phyloP scores from a whole-genome alignment of 805 yeast species.

The Komagataella pseudopastoris region DNA sequence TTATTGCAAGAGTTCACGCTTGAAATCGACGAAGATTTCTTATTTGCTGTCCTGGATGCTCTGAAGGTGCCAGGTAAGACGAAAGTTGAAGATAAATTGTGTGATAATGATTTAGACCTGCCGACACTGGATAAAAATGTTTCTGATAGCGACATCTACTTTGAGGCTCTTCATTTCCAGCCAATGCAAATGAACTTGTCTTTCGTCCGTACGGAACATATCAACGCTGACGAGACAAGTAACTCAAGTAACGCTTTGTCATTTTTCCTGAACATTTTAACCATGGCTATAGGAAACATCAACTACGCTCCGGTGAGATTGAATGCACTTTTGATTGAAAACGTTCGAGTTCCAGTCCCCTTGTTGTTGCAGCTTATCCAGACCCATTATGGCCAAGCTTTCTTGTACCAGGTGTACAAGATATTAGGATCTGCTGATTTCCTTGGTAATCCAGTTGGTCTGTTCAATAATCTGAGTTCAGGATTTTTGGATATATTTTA shows the following conservation, averaged over 20 bases:
- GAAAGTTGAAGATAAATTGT: constrained; percentile 24
- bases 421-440: constrained; percentile 94
- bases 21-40: constrained; percentile 88
- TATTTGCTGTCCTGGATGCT: constrained; percentile 71
- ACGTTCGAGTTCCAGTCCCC: constrained; percentile 76
- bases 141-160: constrained; percentile 59
- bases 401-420: constrained; percentile 83
- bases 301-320: constrained; percentile 92
- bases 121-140: constrained; percentile 56
- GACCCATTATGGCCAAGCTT: constrained; percentile 86
- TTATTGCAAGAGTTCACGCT: constrained; percentile 83
- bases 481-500: constrained; percentile 95
- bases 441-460: constrained; percentile 93
- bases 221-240: constrained; percentile 46
- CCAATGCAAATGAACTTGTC: constrained; percentile 84
- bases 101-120: constrained; percentile 48
- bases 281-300: constrained; percentile 95
- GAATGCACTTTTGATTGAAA: constrained; percentile 79
- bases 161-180: constrained; percentile 85
- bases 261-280: constrained; percentile 71
- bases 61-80: constrained; percentile 70
- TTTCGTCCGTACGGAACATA: constrained; percentile 77
- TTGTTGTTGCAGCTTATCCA: constrained; percentile 53
- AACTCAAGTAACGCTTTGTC: constrained; percentile 51
- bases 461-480: constrained; percentile 83